These are phyloP conservation scores for Chlorella vulgaris DNA, from an alignment of 139 green algal species.

Conservation along the genomic window DNA sequence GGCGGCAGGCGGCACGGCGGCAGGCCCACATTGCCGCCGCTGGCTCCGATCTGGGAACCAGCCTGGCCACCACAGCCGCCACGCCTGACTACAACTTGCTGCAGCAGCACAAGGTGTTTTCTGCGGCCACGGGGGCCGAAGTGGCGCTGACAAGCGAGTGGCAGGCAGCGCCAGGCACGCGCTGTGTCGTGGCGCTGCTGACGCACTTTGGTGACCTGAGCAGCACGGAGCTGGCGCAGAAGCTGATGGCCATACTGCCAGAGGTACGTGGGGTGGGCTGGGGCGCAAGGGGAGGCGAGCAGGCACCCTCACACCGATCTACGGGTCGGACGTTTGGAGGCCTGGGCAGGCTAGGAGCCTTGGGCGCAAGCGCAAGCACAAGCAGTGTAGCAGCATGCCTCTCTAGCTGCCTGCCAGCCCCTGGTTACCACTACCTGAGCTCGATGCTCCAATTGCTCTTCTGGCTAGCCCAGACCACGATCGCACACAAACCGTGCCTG, in stretches of 20 bases:
- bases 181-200: constrained; percentile 62
- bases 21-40: not conserved
- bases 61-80: not conserved
- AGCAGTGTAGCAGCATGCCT: too few relatives aligned
- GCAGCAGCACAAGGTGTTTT: constrained; percentile 3
- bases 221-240: constrained; percentile 73
- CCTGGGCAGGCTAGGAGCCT: not conserved
- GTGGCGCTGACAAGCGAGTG: constrained; percentile 13
- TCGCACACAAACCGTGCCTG: too few relatives aligned
- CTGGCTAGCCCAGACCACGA: too few relatives aligned
- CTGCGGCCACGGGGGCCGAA: not conserved
- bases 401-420: too few relatives aligned
- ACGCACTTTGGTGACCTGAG: constrained; percentile 82
- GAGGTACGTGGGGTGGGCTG: constrained; percentile 2
- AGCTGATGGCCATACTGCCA: constrained; percentile 51
- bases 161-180: not conserved
- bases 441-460: too few relatives aligned
- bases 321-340: too few relatives aligned
- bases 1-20: not conserved
- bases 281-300: too few relatives aligned
- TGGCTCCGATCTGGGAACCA: too few relatives aligned
- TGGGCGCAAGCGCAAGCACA: too few relatives aligned
- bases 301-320: not conserved
- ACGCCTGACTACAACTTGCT: constrained; percentile 11
- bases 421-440: too few relatives aligned